Evolutionary conservation across 371 early-diverging fungal species (phyloP), one percentile per base, ranked within the genome.

Genomic region (Dichotomocladium elegans): DNA sequence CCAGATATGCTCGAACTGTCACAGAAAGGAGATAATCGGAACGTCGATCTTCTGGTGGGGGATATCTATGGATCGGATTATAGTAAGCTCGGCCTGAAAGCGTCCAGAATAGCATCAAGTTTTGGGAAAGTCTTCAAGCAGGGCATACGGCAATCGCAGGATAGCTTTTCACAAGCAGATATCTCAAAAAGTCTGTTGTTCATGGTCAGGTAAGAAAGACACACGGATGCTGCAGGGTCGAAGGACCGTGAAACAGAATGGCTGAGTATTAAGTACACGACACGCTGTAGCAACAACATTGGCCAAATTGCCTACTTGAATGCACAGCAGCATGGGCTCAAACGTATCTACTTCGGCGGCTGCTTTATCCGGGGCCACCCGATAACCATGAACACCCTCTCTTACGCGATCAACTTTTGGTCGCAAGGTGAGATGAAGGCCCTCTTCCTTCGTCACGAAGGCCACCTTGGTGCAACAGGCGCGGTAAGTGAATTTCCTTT

Each of bases 221-320:
- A n/a, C n/a, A n/a, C n/a, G n/a, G n/a, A n/a, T n/a, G n/a, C n/a
- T n/a, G n/a, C n/a, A n/a, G n/a, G n/a, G n/a, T n/a, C n/a, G n/a
- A n/a, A 2, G 5, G 6, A n/a, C 10, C n/a, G 34, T 33, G 3
- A 12, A 48, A 4, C 0, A 31, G 8, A 8, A 22, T 27, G 11
- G 12, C 11, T 17, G 4, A 25, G 43, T n/a, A n/a, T 15, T 17
- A 31, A 24, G 25, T 42, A 19, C 15, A 43, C n/a, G 28, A 22
- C 22, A 14, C 40, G 31, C 27, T 49, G n/a, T 59, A 94, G 94
- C 66, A 98, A 98, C 77, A 96, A 95, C 67, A 92, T 98, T 77
- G 96, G 96, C 14, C 98, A 98, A 72, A 96, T 98, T 43, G 98
- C 96, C 0, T 96, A 94, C 63, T 70, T 98, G 54, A 94, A 94